Conservation (phyloP, 2,329 filamentous ascomycete genomes). For the Clonostachys sp. region DNA sequence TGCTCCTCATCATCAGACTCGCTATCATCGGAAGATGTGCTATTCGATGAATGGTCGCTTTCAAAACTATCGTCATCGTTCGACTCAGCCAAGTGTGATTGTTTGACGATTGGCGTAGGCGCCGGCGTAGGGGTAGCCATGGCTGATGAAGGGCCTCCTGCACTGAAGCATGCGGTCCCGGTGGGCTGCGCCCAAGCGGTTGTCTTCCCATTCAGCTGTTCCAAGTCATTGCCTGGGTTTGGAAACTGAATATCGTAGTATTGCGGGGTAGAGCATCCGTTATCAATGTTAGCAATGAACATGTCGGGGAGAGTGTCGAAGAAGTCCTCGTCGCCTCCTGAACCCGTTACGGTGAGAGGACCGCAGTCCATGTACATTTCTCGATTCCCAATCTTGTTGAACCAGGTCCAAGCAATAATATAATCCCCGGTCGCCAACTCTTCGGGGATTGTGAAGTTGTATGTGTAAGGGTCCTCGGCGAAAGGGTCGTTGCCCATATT, state of each 20-base stretch:
- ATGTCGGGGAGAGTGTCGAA: conserved; percentile 64
- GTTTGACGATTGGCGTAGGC: too few species aligned
- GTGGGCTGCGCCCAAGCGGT: conserved; percentile 22
- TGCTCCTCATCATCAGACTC: too few species aligned
- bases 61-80: too few species aligned
- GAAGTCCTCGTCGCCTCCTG: conserved; percentile 41
- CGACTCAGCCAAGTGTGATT: too few species aligned
- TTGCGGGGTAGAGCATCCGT: conserved; percentile 46
- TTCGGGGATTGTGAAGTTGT: conserved; percentile 67
- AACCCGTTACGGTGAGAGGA: conserved; percentile 60
- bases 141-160: too few species aligned
- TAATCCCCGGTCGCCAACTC: conserved; percentile 72
- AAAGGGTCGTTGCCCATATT: conserved; percentile 50
- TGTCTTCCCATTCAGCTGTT: conserved; percentile 35
- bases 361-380: conserved; percentile 99
- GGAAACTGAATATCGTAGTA: conserved; percentile 55
- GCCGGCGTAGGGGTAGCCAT: too few species aligned
- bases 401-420: conserved; percentile 88
- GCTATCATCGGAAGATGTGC: too few species aligned
- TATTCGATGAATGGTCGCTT: too few species aligned
- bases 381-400: conserved; percentile 87
- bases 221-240: conserved; percentile 51
- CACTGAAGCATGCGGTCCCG: conserved; percentile 1
- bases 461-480: conserved; percentile 45
- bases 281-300: conserved; percentile 62